These are phyloP conservation scores for Pseudozyma sp. DNA, from an alignment of 1,284 basidiomycete species.

Conservation along the genomic window DNA sequence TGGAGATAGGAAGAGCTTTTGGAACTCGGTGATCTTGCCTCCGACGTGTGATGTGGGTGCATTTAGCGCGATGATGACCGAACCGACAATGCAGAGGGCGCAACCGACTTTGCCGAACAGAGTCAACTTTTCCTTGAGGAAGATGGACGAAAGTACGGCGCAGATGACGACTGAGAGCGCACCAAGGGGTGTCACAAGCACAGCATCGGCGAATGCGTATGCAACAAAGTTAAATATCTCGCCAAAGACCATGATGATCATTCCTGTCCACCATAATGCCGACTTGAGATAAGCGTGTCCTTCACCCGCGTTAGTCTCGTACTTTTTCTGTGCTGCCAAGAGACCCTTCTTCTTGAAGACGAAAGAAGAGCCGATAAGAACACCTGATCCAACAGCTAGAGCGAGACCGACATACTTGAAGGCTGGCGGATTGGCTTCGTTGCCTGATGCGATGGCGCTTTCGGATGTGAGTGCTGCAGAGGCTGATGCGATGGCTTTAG, in stretches of 20 bases:
- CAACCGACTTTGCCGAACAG: slow-evolving; percentile 75
- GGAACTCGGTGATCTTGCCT: slow-evolving; percentile 82
- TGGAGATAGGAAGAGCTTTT: slow-evolving; percentile 84
- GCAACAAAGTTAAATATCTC: slow-evolving; percentile 71
- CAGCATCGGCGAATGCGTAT: slow-evolving; percentile 89
- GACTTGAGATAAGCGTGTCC: slow-evolving; percentile 86
- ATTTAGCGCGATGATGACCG: slow-evolving; percentile 76
- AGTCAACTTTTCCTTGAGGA: slow-evolving; percentile 86
- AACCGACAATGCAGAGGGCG: slow-evolving; percentile 86
- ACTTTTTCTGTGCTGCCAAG: slow-evolving; percentile 68
- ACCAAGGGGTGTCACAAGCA: slow-evolving; percentile 94
- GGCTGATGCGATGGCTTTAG: slow-evolving; percentile 56
- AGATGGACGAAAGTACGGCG: slow-evolving; percentile 90
- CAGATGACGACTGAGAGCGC: slow-evolving; percentile 95
- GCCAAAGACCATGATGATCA: slow-evolving; percentile 65
- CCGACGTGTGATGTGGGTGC: slow-evolving; percentile 84
- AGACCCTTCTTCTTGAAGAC: slow-evolving; percentile 85
- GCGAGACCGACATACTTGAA: slow-evolving; percentile 75
- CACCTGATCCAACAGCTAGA: slow-evolving; percentile 83
- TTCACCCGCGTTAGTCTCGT: slow-evolving; percentile 80
- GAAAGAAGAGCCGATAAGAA: slow-evolving; percentile 92
- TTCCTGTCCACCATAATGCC: slow-evolving; percentile 67
- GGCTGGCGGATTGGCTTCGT: slow-evolving; percentile 55
- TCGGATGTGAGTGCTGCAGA: slow-evolving; percentile 58
- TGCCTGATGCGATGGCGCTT: slow-evolving; percentile 46